Percentiles rank a stretch among this genome's conserved stretches.
Evolutionary conservation across 129 eudicot genomes (phyloP).

Genomic region (Apium graveolens): DNA sequence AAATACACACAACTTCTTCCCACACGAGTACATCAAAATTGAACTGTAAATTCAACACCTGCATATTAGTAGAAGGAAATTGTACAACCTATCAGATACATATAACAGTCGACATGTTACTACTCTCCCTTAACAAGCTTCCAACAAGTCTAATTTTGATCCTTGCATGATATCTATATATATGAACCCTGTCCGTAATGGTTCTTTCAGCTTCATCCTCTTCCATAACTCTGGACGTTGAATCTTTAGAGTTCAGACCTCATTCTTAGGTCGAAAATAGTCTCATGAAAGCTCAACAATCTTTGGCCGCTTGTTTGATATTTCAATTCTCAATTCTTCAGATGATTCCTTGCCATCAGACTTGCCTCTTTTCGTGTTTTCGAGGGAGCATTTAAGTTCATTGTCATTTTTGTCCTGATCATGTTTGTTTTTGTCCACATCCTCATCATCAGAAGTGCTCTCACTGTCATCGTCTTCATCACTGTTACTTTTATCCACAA

Average conservation of each 20-base stretch:
- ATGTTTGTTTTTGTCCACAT: not conserved
- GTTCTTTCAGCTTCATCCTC: not conserved
- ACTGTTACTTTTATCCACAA: slow-evolving; percentile 24
- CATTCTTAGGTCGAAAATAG: not conserved
- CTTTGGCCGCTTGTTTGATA: slow-evolving; percentile 38
- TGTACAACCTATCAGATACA: not conserved
- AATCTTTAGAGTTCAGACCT: not conserved
- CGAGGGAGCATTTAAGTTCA: not conserved
- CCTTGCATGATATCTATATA: not conserved
- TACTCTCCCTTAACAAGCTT: not conserved
- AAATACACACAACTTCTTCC: not conserved
- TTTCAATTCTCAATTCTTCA: slow-evolving; percentile 14
- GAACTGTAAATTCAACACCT: not conserved
- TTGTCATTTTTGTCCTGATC: not conserved
- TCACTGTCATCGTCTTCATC: slow-evolving; percentile 21
- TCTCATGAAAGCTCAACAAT: slow-evolving; percentile 62
- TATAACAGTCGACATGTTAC: not conserved
- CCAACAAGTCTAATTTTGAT: not conserved
- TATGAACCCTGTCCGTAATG: not conserved
- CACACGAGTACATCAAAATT: not conserved
- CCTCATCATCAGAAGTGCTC: slow-evolving; percentile 11
- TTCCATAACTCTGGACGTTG: not conserved
- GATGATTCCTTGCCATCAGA: slow-evolving; percentile 18
- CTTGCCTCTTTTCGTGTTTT: not conserved
- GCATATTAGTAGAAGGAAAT: not conserved